Percentiles rank a stretch among this genome's conserved stretches.
Evolutionary conservation across 345 rosid genomes (phyloP).

Genomic region (Eucalyptus regnans): DNA sequence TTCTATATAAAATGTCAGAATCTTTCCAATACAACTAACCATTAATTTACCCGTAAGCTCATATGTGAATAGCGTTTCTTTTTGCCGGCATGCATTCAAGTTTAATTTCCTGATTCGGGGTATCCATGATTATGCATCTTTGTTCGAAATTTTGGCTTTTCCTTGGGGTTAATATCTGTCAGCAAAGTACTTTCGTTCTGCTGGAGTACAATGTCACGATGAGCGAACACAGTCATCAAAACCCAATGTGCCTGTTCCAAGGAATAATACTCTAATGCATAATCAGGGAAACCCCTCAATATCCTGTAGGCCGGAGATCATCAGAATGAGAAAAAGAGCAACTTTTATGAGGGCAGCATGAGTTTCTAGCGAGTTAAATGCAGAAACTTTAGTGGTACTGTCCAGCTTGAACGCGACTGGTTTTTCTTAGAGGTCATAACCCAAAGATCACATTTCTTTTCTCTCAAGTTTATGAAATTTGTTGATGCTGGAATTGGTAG

Average conservation of each 20-base stretch:
- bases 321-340: neutral
- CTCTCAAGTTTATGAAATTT: neutral
- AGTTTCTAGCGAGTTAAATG: neutral
- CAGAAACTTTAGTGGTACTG: neutral
- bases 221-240: neutral
- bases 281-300: neutral
- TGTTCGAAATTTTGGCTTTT: neutral
- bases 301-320: neutral
- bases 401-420: neutral
- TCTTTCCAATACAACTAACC: neutral
- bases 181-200: neutral
- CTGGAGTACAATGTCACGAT: neutral
- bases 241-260: neutral
- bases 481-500: neutral
- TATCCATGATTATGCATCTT: neutral
- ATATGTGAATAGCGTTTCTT: neutral
- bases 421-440: neutral
- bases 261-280: neutral
- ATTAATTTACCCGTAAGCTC: neutral
- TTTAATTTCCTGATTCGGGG: neutral
- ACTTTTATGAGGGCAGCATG: neutral
- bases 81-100: neutral
- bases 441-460: neutral
- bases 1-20: neutral
- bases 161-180: neutral